phyloP scores from a whole-genome alignment of 148 eudicot species.

The Suaeda aralocaspica region DNA sequence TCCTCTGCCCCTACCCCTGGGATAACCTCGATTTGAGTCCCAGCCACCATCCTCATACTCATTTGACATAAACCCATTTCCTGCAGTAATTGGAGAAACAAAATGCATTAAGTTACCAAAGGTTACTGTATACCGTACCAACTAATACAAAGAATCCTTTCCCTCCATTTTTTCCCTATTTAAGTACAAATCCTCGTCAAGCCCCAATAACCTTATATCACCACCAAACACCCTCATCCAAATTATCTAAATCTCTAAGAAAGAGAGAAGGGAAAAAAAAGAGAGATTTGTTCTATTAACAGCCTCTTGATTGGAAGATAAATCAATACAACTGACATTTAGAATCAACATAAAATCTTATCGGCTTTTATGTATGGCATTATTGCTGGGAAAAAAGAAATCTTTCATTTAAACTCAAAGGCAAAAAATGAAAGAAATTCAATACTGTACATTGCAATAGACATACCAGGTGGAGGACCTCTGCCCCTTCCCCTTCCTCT shows the following conservation, averaged over 20 bases:
- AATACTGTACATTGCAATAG: not conserved
- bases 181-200: no score
- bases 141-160: no score
- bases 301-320: not conserved
- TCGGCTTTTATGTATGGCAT: not conserved
- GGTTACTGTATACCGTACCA: no score
- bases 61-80: slow-evolving; percentile 60
- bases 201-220: no score
- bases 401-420: not conserved
- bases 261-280: not conserved
- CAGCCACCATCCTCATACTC: slow-evolving; percentile 86
- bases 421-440: not conserved
- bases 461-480: slow-evolving; percentile 28
- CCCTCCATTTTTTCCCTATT: no score
- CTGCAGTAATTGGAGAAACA: slow-evolving; percentile 30
- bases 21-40: slow-evolving; percentile 61
- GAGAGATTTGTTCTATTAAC: not conserved
- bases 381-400: not conserved
- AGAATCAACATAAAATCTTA: no score
- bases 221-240: no score
- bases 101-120: not conserved
- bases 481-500: slow-evolving; percentile 88
- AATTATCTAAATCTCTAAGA: no score
- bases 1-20: slow-evolving; percentile 77
- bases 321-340: not conserved